phyloP scores from a whole-genome alignment of 2,329 filamentous ascomycete species.

The Epichloe hybrida region DNA sequence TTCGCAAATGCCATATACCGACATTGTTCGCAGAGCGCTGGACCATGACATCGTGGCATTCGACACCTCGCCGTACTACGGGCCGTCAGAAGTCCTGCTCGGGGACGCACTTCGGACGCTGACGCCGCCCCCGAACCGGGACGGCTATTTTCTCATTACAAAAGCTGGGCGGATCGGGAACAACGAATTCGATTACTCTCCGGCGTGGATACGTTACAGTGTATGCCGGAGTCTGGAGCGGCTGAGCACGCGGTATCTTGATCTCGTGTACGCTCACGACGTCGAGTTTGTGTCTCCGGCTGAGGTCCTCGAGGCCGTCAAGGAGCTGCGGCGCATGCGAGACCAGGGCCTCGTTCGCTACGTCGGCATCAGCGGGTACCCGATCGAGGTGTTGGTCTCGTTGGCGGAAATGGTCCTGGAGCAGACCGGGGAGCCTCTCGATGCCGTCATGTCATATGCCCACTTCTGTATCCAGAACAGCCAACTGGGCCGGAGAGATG shows the following conservation, averaged over 20 bases:
- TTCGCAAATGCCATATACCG: conserved; percentile 50
- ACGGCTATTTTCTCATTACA: conserved; percentile 52
- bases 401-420: conserved; percentile 56
- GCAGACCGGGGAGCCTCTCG: conserved; percentile 72
- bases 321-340: conserved; percentile 62
- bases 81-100: conserved; percentile 67
- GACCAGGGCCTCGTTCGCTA: conserved; percentile 64
- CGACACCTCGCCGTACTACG: conserved; percentile 85
- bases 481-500: conserved; percentile 17
- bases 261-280: conserved; percentile 71
- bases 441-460: conserved; percentile 81
- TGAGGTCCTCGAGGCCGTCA: conserved; percentile 53
- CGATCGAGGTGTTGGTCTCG: conserved; percentile 52
- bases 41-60: conserved; percentile 60
- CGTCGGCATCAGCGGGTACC: conserved; percentile 86
- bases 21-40: conserved; percentile 59
- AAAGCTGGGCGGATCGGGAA: conserved; percentile 59
- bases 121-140: conserved; percentile 30
- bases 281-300: conserved; percentile 59
- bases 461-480: conserved; percentile 82
- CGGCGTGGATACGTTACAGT: conserved; percentile 45
- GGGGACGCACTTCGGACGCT: conserved; percentile 45
- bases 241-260: conserved; percentile 53
- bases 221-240: conserved; percentile 51
- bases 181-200: conserved; percentile 59